A percentile compares a stretch with the other conserved stretches of the same genome.
Conservation (phyloP, 2,329 filamentous ascomycete species). For the Trichoderma afroharzianum region DNA sequence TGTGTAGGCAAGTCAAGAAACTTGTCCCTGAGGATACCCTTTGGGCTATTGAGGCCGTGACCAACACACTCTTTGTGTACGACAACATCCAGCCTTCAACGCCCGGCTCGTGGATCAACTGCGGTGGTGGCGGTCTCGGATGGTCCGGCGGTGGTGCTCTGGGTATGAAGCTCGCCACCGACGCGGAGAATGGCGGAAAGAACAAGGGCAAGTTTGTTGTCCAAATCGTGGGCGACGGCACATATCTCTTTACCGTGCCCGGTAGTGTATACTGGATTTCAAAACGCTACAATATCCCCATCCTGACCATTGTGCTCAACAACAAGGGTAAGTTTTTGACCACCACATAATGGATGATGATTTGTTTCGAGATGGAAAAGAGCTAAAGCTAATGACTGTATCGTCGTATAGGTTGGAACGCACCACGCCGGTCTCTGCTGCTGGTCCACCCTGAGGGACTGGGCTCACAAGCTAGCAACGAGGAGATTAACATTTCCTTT, state of each 20-base stretch:
- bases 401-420: conserved; percentile 51
- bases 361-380: background rate
- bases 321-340: conserved; percentile 44
- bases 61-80: conserved; percentile 61
- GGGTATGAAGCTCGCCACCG: conserved; percentile 69
- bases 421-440: conserved; percentile 53
- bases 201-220: conserved; percentile 49
- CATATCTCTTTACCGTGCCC: conserved; percentile 52
- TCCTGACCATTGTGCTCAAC: conserved; percentile 54
- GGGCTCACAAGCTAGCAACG: conserved; percentile 53
- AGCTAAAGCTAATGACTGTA: background rate
- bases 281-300: conserved; percentile 50
- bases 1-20: conserved; percentile 31
- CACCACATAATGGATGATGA: too few relatives aligned
- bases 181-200: conserved; percentile 41
- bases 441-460: conserved; percentile 57
- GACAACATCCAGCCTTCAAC: conserved; percentile 67
- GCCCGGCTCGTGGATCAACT: conserved; percentile 76
- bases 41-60: conserved; percentile 75
- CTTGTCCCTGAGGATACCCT: conserved; percentile 54
- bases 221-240: conserved; percentile 56
- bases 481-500: conserved; percentile 61
- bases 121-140: conserved; percentile 74
- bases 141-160: conserved; percentile 75
- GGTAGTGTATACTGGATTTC: conserved; percentile 56